phyloP scores from a whole-genome alignment of 768 basidiomycete species.

The Nidula microcarpa region DNA sequence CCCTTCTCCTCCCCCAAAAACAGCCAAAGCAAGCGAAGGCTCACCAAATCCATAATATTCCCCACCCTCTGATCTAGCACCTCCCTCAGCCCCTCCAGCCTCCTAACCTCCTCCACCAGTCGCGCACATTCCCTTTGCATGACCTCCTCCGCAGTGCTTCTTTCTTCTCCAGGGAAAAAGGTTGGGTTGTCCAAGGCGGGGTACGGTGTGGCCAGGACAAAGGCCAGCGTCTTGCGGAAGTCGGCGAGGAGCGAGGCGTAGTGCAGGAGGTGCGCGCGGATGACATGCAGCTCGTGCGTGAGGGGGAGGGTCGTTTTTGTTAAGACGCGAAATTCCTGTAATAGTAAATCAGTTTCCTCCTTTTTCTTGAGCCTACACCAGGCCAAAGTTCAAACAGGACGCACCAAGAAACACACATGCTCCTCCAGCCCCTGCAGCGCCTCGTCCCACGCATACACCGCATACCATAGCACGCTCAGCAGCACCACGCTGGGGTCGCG shows the following conservation, averaged over 20 bases:
- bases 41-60: constrained; percentile 41
- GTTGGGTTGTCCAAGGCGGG: constrained; percentile 33
- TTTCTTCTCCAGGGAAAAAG: neutral
- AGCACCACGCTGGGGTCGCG: constrained; percentile 55
- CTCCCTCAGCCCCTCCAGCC: constrained; percentile 30
- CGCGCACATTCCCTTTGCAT: constrained; percentile 34
- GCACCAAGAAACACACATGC: constrained; percentile 45
- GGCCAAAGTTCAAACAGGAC: constrained; percentile 5
- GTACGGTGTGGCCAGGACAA: constrained; percentile 44
- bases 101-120: constrained; percentile 37
- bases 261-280: constrained; percentile 57
- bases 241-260: constrained; percentile 51
- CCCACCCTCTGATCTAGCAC: constrained; percentile 33
- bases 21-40: constrained; percentile 1
- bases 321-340: constrained; percentile 42
- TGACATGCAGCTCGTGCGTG: constrained; percentile 51
- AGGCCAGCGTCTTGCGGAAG: constrained; percentile 48
- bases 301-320: constrained; percentile 33
- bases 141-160: constrained; percentile 2
- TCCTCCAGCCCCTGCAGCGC: constrained; percentile 47
- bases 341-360: too few relatives aligned
- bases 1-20: constrained; percentile 22
- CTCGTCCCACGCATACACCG: constrained; percentile 61
- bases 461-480: constrained; percentile 53
- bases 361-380: too few relatives aligned